Percentiles rank a stretch among this genome's conserved stretches.
Conservation (phyloP, 176 grass and related monocot species). For the Zea luxurians region DNA sequence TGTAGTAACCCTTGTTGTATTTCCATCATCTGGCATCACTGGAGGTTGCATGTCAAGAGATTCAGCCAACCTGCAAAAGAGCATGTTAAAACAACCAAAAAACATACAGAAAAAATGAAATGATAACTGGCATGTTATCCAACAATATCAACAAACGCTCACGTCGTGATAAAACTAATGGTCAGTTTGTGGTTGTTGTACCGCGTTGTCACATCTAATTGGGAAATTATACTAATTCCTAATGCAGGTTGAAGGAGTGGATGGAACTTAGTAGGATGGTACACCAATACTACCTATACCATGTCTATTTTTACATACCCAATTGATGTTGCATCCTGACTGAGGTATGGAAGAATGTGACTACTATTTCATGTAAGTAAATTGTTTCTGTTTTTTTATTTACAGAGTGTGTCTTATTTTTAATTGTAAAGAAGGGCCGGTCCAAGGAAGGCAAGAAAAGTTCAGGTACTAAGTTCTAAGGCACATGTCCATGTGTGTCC, state of each 20-base stretch:
- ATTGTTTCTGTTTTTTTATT: not conserved
- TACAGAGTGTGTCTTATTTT: not conserved
- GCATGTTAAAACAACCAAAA: slow-evolving; percentile 28
- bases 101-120: not conserved
- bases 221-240: slow-evolving; percentile 1
- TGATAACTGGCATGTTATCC: slow-evolving; percentile 10
- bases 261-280: not conserved
- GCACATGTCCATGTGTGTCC: not conserved
- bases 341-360: not conserved
- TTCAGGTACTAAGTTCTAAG: slow-evolving; percentile 30
- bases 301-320: not conserved
- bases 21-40: slow-evolving; percentile 89
- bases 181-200: not conserved
- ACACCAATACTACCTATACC: not conserved
- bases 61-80: slow-evolving; percentile 74
- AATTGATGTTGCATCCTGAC: not conserved
- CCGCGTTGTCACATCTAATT: not conserved
- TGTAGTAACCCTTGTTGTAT: slow-evolving; percentile 84
- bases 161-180: slow-evolving; percentile 13
- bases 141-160: slow-evolving; percentile 8
- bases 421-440: too few relatives aligned
- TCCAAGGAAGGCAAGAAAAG: slow-evolving; percentile 4
- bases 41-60: slow-evolving; percentile 94
- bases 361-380: not conserved
- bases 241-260: not conserved